phyloP scores from a whole-genome alignment of 495 filamentous ascomycete genomes.

The Aspergillus haitiensis region DNA sequence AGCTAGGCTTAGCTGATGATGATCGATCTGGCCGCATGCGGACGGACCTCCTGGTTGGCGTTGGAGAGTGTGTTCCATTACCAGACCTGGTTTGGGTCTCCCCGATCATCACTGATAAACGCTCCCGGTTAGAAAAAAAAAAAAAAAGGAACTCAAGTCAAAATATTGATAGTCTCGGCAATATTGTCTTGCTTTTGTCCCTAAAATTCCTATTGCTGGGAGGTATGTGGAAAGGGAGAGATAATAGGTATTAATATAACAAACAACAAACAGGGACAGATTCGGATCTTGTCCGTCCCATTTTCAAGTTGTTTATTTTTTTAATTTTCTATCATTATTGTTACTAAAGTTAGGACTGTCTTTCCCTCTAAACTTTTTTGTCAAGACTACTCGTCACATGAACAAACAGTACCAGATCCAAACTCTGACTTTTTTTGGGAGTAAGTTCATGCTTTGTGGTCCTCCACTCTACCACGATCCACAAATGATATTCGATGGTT shows the following conservation, averaged over 20 bases:
- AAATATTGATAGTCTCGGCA: neutral
- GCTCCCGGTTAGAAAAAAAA: neutral
- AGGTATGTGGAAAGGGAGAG: neutral
- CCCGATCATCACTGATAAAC: neutral
- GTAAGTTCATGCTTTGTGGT: no score
- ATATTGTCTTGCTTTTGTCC: neutral
- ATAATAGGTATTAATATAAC: no score
- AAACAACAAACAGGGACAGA: neutral
- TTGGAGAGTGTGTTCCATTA: neutral
- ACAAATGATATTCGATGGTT: no score
- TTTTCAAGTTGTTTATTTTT: no score
- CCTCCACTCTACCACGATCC: no score
- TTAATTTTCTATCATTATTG: neutral
- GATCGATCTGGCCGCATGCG: neutral
- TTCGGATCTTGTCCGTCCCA: neutral
- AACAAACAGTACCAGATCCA: neutral
- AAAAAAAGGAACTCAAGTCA: neutral
- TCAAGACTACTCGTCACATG: neutral
- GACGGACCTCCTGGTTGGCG: neutral
- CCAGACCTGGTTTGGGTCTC: neutral
- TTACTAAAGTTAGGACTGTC: neutral
- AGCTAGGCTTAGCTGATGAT: neutral
- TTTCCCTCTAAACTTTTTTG: neutral
- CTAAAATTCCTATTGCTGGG: neutral
- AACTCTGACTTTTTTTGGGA: neutral